Base-by-base conservation (phyloP, 2,329 filamentous ascomycete genomes). In the Nigrograna mackinnonii region DNA sequence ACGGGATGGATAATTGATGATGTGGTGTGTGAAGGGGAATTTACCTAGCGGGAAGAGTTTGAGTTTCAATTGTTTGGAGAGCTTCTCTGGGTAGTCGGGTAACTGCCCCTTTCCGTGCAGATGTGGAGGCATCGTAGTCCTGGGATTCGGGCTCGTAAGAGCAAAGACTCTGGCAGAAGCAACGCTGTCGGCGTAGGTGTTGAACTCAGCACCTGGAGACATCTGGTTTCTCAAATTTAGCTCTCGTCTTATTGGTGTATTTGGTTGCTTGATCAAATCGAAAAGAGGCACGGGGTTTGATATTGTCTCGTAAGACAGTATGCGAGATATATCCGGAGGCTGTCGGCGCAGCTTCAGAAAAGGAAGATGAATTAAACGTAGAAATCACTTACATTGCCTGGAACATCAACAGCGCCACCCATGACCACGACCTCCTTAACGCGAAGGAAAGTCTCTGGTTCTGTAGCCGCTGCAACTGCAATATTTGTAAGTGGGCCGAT, bases 401-500 rank as follows among this genome's bases (percentile, higher is more conserved):
- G 79, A 33, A 84, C 73, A 45, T 87, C 78, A 40, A 99, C 80
- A 18, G 89, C 85, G 46, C 94, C 94, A 45, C 92, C 94, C 94
- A 99, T 99, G 35, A 96, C 88, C 4, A 96, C 86, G 3, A 99
- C 80, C 69, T 97, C 91, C 67, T 95, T 95, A 36, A 85, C 89
- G 32, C 84, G 83, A 41, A 99, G 77, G 68, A 99, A 96, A 0
- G 91, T 86, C 68, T 92, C 89, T 0, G 91, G 86, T 55, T 97
- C 92, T 59, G 90, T 84, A 12, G 90, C 85, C 3, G 94, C 91
- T 3, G 94, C 94, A 19, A 95, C 71, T 1, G 94, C 94, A 21
- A 96, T 74, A 64, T 96, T 99, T n/a, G 94, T 97, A 55, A 97
- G 74, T 1, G 94, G 94, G 0, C 94, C 94, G 36, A 97, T 79